Percentiles rank a stretch among this genome's conserved stretches.
Evolutionary conservation across 371 early-diverging fungal species (phyloP).

Genomic region (Basidiobolus heterosporus): DNA sequence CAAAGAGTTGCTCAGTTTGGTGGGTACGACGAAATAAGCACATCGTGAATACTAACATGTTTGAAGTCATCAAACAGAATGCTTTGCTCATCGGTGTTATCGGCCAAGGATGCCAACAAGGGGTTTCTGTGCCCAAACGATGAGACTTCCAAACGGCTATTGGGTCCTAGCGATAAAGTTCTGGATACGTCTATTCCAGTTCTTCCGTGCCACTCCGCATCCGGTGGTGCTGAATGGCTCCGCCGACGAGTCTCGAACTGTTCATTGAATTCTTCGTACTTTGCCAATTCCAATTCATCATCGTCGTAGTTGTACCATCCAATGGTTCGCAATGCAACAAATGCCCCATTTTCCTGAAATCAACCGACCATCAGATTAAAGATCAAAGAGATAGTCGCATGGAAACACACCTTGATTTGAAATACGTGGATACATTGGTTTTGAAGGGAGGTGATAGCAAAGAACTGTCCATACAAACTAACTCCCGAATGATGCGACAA

Average conservation of each 20-base stretch:
- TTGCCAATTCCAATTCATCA: conserved; percentile 26
- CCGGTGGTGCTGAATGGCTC: neutral
- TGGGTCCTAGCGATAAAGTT: conserved; percentile 5
- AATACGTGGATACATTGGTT: conserved; percentile 37
- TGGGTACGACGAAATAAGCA: neutral
- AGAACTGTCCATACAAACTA: conserved; percentile 23
- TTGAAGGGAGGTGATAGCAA: conserved; percentile 39
- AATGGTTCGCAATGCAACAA: conserved; percentile 27
- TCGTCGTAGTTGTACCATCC: conserved; percentile 40
- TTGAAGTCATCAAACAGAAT: neutral
- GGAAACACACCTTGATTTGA: conserved; percentile 25
- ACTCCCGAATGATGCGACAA: conserved; percentile 40
- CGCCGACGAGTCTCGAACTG: conserved; percentile 12
- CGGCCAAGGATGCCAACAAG: conserved; percentile 3
- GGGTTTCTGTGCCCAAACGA: neutral
- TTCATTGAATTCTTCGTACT: conserved; percentile 20
- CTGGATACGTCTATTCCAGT: conserved; percentile 5
- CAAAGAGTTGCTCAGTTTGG: too few relatives aligned
- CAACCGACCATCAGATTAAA: neutral
- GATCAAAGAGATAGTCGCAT: neutral
- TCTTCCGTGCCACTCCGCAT: neutral
- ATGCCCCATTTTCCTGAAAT: conserved; percentile 23
- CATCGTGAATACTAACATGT: neutral
- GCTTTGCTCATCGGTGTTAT: neutral
- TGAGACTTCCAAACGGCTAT: conserved; percentile 2